These are phyloP conservation scores for Scenedesmus sp. DNA, from an alignment of 163 green algal genomes.

Conservation along the genomic window DNA sequence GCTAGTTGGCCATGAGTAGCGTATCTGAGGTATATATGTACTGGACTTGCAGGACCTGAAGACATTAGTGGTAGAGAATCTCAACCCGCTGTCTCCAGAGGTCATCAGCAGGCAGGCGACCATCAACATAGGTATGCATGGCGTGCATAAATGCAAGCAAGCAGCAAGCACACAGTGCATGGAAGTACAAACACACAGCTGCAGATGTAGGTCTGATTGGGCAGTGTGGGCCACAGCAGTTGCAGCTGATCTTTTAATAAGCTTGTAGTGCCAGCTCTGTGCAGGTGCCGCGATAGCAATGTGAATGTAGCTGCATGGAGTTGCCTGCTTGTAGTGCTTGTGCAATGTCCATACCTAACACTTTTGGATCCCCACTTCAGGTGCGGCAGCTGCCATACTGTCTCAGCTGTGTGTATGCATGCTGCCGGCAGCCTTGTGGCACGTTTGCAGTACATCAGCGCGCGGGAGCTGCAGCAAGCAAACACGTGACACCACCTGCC, in stretches of 20 bases:
- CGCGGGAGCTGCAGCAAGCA: too few relatives aligned
- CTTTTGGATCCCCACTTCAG: background rate
- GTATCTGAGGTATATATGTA: background rate
- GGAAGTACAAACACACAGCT: background rate
- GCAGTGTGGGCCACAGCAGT: background rate
- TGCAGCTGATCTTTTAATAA: background rate
- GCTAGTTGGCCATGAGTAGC: background rate
- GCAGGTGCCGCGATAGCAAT: background rate
- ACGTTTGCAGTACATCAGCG: background rate
- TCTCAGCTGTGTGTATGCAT: background rate
- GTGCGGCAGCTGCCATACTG: background rate
- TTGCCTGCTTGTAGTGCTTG: background rate
- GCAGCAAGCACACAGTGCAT: background rate
- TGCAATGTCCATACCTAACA: background rate
- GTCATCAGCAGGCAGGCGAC: slow-evolving; percentile 99
- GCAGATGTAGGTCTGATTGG: background rate
- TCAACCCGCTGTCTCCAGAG: slow-evolving; percentile 97
- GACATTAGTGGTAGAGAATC: slow-evolving; percentile 87
- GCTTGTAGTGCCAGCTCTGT: background rate
- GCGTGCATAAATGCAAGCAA: background rate
- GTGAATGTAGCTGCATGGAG: too few relatives aligned
- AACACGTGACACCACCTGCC: too few relatives aligned
- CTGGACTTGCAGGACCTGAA: slow-evolving; percentile 86
- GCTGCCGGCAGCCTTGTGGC: background rate
- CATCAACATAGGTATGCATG: slow-evolving; percentile 97